A percentile compares a stretch with the other conserved stretches of the same genome.
These are phyloP conservation scores for Phytophthora tentaculata DNA, from an alignment of 352 stramenopile genomes.

Conservation along the genomic window DNA sequence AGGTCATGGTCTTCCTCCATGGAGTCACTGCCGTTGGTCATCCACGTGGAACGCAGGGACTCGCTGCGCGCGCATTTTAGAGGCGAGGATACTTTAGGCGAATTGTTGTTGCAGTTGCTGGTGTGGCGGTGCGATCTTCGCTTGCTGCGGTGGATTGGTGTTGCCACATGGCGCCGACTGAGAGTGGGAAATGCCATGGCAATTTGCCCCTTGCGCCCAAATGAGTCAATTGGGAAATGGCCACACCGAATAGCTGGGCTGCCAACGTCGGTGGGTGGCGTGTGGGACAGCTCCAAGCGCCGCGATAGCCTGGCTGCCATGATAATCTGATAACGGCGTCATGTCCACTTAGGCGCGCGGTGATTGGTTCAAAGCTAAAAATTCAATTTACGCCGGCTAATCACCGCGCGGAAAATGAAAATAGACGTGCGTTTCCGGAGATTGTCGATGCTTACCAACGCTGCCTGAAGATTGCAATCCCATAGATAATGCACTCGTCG, in stretches of 20 bases:
- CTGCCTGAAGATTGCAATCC: not conserved
- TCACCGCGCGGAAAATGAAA: not conserved
- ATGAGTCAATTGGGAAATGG: conserved; percentile 28
- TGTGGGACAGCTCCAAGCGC: conserved; percentile 19
- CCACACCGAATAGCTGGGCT: too few species aligned
- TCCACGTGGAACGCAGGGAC: conserved; percentile 46
- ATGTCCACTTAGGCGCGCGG: conserved; percentile 15
- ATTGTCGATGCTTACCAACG: conserved; percentile 4
- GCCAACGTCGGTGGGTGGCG: not conserved
- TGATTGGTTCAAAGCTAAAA: conserved; percentile 15
- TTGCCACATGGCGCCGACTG: conserved; percentile 19
- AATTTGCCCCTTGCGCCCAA: conserved; percentile 1
- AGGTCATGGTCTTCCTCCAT: conserved; percentile 25
- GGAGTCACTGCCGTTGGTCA: conserved; percentile 41
- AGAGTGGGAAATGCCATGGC: conserved; percentile 21
- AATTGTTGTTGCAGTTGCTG: not conserved
- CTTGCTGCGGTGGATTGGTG: conserved; percentile 7
- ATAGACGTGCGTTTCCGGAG: conserved; percentile 12
- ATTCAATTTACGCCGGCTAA: conserved; percentile 8
- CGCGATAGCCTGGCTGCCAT: conserved; percentile 9
- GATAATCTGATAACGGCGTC: conserved; percentile 26
- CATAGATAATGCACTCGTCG: not conserved
- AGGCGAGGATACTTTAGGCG: conserved; percentile 11
- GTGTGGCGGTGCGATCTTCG: conserved; percentile 13
- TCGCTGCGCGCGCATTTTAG: conserved; percentile 33